phyloP scores from a whole-genome alignment of 2,329 filamentous ascomycete species.

The Aspergillus aculeatinus region DNA sequence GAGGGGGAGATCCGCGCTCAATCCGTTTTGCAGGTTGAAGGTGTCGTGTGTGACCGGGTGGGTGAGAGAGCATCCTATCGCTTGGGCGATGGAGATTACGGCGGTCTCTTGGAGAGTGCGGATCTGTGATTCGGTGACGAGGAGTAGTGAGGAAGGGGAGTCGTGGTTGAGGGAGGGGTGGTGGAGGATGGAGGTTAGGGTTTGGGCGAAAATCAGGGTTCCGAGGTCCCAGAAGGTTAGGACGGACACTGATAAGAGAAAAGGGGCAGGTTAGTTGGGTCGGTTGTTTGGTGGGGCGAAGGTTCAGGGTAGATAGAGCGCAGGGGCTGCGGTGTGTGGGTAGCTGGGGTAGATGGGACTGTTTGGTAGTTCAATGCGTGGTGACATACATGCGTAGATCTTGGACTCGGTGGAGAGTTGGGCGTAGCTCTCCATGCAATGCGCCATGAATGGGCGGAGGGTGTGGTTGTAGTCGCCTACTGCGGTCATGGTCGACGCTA shows the following conservation, averaged over 20 bases:
- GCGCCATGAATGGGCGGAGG: no score
- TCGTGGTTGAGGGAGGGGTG: not conserved
- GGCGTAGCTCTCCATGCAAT: no score
- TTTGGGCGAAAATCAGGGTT: slow-evolving; percentile 19
- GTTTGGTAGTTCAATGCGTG: not conserved
- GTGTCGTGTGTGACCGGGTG: slow-evolving; percentile 14
- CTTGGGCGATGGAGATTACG: slow-evolving; percentile 13
- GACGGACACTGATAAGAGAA: slow-evolving; percentile 23
- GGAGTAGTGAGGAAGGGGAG: not conserved
- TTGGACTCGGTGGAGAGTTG: no score
- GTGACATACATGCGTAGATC: not conserved
- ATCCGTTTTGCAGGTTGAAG: slow-evolving; percentile 24
- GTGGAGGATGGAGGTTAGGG: slow-evolving; percentile 3
- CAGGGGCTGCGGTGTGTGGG: not conserved
- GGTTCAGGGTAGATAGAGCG: slow-evolving; percentile 8
- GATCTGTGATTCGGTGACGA: not conserved
- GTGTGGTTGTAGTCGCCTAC: no score
- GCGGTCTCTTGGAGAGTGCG: slow-evolving; percentile 10
- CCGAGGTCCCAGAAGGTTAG: slow-evolving; percentile 23
- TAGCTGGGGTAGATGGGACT: not conserved
- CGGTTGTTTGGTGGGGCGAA: not conserved
- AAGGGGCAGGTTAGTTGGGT: slow-evolving; percentile 2
- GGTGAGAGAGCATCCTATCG: slow-evolving; percentile 12
- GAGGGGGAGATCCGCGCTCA: slow-evolving; percentile 20
- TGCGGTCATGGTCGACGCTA: not conserved